Conservation (phyloP, 306 rosid species). For the Acacia acuminata region DNA sequence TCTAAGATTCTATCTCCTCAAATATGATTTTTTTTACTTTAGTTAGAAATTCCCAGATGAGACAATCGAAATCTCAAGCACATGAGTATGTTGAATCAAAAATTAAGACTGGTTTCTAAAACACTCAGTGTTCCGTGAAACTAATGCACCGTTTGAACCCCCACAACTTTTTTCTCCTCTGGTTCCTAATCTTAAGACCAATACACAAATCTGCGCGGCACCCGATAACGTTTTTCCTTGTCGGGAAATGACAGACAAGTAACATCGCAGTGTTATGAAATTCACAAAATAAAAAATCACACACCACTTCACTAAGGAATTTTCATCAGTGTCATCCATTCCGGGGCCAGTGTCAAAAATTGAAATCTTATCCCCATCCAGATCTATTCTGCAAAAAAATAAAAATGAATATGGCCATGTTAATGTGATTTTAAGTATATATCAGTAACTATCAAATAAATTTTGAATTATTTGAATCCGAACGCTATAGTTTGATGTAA, state of each 20-base stretch:
- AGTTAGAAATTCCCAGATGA: not conserved
- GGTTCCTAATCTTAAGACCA: not conserved
- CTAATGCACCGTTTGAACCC: not conserved
- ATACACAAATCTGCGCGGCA: not conserved
- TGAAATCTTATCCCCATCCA: conserved; percentile 34
- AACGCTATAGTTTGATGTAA: not conserved
- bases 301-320: conserved; percentile 63
- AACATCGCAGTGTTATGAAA: not conserved
- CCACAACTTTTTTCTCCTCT: not conserved
- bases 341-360: conserved; percentile 73
- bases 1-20: not conserved
- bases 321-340: conserved; percentile 63
- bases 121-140: not conserved
- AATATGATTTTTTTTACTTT: not conserved
- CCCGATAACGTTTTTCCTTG: not conserved
- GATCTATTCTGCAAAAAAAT: conserved; percentile 49
- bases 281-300: conserved; percentile 4
- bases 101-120: not conserved
- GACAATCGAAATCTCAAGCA: conserved; percentile 1
- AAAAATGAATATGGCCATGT: not conserved
- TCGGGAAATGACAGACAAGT: not conserved
- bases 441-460: not conserved
- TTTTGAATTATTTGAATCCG: not conserved
- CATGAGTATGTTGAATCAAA: not conserved
- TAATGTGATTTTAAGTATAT: not conserved